Evolutionary conservation across 2,329 filamentous ascomycete species (phyloP).

Genomic region (Chalaropsis thielavioides): DNA sequence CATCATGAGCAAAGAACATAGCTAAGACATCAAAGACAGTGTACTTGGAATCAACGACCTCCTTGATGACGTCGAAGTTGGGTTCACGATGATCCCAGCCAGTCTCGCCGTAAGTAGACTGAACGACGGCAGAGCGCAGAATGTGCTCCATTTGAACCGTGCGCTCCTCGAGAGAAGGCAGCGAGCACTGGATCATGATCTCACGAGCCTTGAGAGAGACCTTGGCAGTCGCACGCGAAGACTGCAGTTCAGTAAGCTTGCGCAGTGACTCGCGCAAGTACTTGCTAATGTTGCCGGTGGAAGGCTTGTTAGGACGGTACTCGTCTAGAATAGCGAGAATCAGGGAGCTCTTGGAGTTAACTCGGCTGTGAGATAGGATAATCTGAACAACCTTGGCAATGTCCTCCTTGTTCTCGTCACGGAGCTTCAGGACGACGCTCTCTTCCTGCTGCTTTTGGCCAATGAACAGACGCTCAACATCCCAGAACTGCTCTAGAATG

Average conservation of each 20-base stretch:
- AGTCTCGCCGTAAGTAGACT: conserved; percentile 94
- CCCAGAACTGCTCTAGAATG: conserved; percentile 68
- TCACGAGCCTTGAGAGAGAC: conserved; percentile 94
- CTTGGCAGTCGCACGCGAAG: conserved; percentile 68
- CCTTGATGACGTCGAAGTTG: conserved; percentile 79
- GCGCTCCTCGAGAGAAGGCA: conserved; percentile 91
- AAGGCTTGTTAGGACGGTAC: conserved; percentile 89
- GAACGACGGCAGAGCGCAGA: conserved; percentile 81
- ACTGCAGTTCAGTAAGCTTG: conserved; percentile 82
- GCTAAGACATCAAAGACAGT: conserved; percentile 94
- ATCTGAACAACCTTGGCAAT: conserved; percentile 70
- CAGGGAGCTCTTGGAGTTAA: conserved; percentile 86
- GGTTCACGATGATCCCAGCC: conserved; percentile 94
- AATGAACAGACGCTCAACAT: conserved; percentile 77
- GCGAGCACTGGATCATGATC: conserved; percentile 89
- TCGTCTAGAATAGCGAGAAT: conserved; percentile 82
- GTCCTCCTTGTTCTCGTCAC: conserved; percentile 93
- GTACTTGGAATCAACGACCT: conserved; percentile 96
- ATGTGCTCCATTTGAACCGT: conserved; percentile 98
- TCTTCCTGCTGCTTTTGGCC: conserved; percentile 76
- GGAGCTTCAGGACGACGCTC: conserved; percentile 80
- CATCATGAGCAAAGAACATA: conserved; percentile 86
- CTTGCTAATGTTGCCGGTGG: conserved; percentile 75
- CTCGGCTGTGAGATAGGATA: conserved; percentile 84
- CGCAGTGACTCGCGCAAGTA: conserved; percentile 71